phyloP scores from a whole-genome alignment of 371 early-diverging fungal species.

The Saksenaea vasiformis region DNA sequence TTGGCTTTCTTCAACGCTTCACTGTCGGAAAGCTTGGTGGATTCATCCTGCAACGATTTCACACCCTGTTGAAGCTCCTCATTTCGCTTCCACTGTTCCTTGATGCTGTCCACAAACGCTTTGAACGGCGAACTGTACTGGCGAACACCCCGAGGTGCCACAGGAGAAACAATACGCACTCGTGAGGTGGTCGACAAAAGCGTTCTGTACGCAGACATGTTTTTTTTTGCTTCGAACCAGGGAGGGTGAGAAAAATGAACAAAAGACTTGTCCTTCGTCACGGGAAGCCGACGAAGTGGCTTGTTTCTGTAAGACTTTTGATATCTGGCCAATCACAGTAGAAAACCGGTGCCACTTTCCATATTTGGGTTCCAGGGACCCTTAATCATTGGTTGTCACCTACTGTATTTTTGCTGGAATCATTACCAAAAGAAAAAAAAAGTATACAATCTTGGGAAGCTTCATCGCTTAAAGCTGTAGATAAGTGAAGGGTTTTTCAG shows the following conservation, averaged over 20 bases:
- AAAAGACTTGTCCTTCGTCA: neutral
- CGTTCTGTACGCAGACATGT: constrained; percentile 22
- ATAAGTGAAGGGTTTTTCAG: too few relatives aligned
- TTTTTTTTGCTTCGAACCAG: neutral
- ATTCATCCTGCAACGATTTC: constrained; percentile 86
- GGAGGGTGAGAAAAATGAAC: neutral
- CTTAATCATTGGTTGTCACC: too few relatives aligned
- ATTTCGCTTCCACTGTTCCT: constrained; percentile 90
- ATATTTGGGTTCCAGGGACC: too few relatives aligned
- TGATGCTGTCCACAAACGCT: constrained; percentile 82
- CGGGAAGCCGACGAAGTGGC: neutral
- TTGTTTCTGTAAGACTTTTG: neutral
- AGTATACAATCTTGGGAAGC: too few relatives aligned
- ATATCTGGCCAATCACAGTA: neutral
- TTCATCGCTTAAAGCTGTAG: too few relatives aligned
- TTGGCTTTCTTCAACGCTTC: constrained; percentile 88
- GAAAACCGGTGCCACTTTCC: too few relatives aligned
- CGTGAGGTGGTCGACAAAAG: constrained; percentile 14
- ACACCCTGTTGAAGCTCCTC: constrained; percentile 87
- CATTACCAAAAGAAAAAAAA: too few relatives aligned
- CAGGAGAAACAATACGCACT: constrained; percentile 8
- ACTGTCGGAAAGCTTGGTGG: constrained; percentile 79
- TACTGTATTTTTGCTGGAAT: too few relatives aligned
- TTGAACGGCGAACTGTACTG: constrained; percentile 49
- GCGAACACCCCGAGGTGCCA: constrained; percentile 24